Base-by-base conservation (phyloP, 2,329 filamentous ascomycete genomes). In the Neonectria hederae region DNA sequence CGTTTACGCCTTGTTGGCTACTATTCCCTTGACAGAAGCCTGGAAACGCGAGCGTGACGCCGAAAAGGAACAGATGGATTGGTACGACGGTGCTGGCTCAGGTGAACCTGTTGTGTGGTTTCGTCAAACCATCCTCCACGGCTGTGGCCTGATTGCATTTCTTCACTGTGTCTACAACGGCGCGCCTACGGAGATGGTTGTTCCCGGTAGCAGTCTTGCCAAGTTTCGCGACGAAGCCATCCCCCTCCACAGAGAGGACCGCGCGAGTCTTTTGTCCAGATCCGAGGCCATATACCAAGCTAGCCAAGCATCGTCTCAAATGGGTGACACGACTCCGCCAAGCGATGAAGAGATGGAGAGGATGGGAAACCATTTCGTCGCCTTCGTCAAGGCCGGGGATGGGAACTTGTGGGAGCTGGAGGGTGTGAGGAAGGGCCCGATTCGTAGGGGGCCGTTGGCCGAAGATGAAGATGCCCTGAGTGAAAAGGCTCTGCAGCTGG, bases 1-100 rank as follows among this genome's bases (percentile, higher is more conserved):
- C 10, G 90, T 91, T 4, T 85, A 92, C 70, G 94, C 93, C 8
- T 86, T 97, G 26, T 87, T 97, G 49, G 89, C 97, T 71, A 92
- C 97, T 69, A 96, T 97, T 78, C 93, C 94, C 66, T 85, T 94
- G 66, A 91, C 87, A 26, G 80, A 86, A 43, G 84, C 87, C 53
- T 97, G 95, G 84, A 90, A 95, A 78, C 48, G 62, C 83, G 86
- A 53, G 2, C 58, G 49, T 3, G 24, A 54, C 8, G 54, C 43
- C 2, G 54, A 59, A 35, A 49, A 57, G 3, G 46, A 32, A 9
- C 21, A 58, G 21, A 53, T n/a, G 1, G 30, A 54, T 6, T 54
- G 51, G 21, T 67, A 67, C 21, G 35, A 28, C 2, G 52, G 49
- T 7, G n/a, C 45, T 17, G 65, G 65, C 13, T 19, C 30, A 3